Base-by-base conservation (phyloP, 345 rosid species). In the Crucihimalaya himalaica region DNA sequence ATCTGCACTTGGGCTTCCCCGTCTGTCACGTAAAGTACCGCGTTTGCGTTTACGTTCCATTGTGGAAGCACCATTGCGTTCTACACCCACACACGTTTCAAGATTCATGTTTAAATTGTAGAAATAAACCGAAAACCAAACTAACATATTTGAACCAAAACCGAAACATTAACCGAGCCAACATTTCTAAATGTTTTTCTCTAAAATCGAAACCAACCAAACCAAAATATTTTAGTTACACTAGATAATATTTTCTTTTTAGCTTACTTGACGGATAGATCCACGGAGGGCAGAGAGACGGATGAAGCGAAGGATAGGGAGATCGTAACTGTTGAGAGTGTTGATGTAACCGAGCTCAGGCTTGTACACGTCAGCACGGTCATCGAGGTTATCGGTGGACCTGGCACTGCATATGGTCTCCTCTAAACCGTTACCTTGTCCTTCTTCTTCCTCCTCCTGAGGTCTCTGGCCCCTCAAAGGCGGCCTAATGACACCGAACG, bases 11-110 rank as follows among this genome's bases (percentile, higher is more conserved):
- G 63, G 7, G 89, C 89, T 5, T 79, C 72, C 0, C 96, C 97
- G 2, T 76, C 63, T 37, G 89, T 75, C 21, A 66, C 87, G 83
- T 86, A 91, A 6, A 86, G 39, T 19, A 91, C 35, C 63, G 83
- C 81, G 83, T 91, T 86, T 4, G 94, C 89, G 72, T 89, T 87
- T 54, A 60, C 14, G 78, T 81, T 78, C 87, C 87, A 93, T 71
- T 88, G 91, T 27, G 97, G 97, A 21, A 83, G 62, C 81, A 85
- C 58, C 35, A 87, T 46, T 10, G 87, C 86, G 48, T 84, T 84
- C 97, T 89, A 82, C 80, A 37, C 18, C 47, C 62, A 54, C 25
- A 51, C 52, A 61, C 23, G 63, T 63, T 27, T 23, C 28, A 73
- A 7, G 34, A 55, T 2, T 29, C 19, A 40, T 9, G 21, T 59